phyloP scores from a whole-genome alignment of 2,329 filamentous ascomycete species.

The Trichoderma koningii region DNA sequence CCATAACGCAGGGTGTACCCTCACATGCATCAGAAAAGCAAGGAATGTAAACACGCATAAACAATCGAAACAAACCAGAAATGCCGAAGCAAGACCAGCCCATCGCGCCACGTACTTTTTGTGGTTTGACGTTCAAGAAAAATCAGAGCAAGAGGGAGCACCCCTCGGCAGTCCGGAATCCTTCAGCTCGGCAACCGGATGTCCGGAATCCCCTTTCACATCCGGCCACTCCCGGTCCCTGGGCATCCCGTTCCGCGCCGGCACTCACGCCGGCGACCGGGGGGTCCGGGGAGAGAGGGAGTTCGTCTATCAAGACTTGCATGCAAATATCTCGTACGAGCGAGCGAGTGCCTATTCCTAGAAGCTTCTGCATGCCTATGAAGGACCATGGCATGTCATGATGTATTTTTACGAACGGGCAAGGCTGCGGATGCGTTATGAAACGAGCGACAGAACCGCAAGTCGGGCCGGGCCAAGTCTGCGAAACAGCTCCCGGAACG shows the following conservation, averaged over 20 bases:
- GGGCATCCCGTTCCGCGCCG: conserved; percentile 19
- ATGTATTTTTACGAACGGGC: neutral
- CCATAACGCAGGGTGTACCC: no score
- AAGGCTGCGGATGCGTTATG: conserved; percentile 13
- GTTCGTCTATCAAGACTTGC: neutral
- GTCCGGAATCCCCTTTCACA: conserved; percentile 7
- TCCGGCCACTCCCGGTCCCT: conserved; percentile 9
- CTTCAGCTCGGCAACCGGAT: conserved; percentile 5
- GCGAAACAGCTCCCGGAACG: conserved; percentile 18
- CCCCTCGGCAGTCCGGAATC: conserved; percentile 13
- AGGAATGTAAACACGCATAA: no score
- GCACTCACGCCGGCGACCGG: neutral
- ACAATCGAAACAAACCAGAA: no score
- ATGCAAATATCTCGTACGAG: neutral
- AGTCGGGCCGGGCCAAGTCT: neutral
- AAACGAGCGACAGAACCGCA: neutral
- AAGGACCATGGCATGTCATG: neutral
- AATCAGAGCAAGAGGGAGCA: no score
- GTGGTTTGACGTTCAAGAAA: no score
- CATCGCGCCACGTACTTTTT: no score
- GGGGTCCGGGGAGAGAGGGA: neutral
- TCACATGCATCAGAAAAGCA: no score
- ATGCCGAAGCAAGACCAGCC: no score
- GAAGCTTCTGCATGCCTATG: neutral
- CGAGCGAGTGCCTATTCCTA: neutral